Conservation (phyloP, 2,329 filamentous ascomycete species). For the Rhinocladiella mackenziei region DNA sequence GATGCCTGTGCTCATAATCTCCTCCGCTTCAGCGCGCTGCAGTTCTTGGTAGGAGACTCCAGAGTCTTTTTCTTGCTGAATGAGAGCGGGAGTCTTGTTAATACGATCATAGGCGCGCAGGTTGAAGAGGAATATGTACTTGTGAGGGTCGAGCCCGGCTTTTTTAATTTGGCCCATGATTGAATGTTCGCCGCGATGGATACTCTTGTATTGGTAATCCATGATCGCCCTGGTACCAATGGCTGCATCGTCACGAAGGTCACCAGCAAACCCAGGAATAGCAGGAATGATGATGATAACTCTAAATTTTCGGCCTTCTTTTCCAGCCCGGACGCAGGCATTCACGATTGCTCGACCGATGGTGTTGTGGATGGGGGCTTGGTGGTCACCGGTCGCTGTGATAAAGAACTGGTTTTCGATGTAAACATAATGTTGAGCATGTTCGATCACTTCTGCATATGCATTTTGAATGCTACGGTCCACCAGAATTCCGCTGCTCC, state of each 20-base stretch:
- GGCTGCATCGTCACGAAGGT: constrained; percentile 77
- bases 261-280: constrained; percentile 90
- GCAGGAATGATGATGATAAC: constrained; percentile 88
- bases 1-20: constrained; percentile 74
- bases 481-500: constrained; percentile 83
- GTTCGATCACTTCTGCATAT: constrained; percentile 77
- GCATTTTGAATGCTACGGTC: constrained; percentile 87
- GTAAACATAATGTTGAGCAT: constrained; percentile 89
- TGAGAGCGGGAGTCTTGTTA: constrained; percentile 71
- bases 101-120: constrained; percentile 87
- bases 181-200: constrained; percentile 83
- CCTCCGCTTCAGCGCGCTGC: constrained; percentile 81
- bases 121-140: constrained; percentile 93
- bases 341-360: constrained; percentile 89
- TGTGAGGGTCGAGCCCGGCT: constrained; percentile 31
- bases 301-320: constrained; percentile 81
- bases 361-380: constrained; percentile 78
- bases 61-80: constrained; percentile 71
- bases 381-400: constrained; percentile 84
- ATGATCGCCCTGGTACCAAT: constrained; percentile 89
- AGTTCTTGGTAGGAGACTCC: constrained; percentile 82
- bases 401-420: constrained; percentile 99
- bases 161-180: constrained; percentile 72
- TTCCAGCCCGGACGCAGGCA: constrained; percentile 73
- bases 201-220: constrained; percentile 98